Conservation (phyloP, 2,329 filamentous ascomycete genomes). For the Stagonosporopsis cucurbitacearum region DNA sequence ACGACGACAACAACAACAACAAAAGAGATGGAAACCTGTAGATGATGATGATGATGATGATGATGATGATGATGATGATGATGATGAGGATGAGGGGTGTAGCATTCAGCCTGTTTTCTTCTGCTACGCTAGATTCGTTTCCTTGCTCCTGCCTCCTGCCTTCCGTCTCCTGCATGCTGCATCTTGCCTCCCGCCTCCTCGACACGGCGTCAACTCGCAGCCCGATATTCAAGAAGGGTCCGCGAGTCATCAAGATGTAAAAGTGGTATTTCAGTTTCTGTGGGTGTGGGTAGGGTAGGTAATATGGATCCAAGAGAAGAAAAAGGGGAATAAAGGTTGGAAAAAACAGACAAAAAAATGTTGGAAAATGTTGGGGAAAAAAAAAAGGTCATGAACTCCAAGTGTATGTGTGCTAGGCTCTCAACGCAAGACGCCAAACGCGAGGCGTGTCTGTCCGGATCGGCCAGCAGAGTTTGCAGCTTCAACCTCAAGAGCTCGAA, state of each 20-base stretch:
- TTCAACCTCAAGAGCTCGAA: conserved; percentile 50
- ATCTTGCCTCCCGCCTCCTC: no score
- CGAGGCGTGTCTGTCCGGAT: conserved; percentile 13
- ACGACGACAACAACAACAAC: no score
- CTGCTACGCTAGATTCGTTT: conserved; percentile 16
- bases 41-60: no score
- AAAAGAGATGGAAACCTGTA: background rate
- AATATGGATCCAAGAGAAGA: conserved; percentile 14
- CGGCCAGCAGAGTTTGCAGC: conserved; percentile 31
- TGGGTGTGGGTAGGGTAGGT: no score
- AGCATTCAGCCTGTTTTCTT: conserved; percentile 17
- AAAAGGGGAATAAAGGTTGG: conserved; percentile 10
- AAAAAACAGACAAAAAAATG: no score
- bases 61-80: no score
- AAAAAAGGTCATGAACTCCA: no score
- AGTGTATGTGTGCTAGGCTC: conserved; percentile 40
- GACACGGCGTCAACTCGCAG: background rate
- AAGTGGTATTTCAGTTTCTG: conserved; percentile 17
- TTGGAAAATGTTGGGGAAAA: background rate
- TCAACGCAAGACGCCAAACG: conserved; percentile 41
- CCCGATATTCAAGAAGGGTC: conserved; percentile 17
- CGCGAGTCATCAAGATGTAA: conserved; percentile 15
- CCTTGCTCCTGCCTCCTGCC: no score
- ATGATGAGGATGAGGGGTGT: no score
- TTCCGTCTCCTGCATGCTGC: no score